Conservation (phyloP, 495 filamentous ascomycete species). For the Aspergillus panamensis region DNA sequence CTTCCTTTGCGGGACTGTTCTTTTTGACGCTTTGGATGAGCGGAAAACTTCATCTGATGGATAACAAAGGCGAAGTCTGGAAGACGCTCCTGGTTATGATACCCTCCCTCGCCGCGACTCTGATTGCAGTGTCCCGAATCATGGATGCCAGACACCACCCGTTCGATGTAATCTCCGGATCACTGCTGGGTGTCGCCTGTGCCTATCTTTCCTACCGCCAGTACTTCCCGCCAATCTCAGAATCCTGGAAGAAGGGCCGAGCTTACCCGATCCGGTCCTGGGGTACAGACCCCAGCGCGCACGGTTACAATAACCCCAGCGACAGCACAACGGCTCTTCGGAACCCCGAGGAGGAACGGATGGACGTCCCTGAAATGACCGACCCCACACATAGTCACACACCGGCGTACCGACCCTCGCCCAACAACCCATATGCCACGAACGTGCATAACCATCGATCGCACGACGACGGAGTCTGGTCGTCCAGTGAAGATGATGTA, state of each 20-base stretch:
- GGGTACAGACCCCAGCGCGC: slow-evolving; percentile 39
- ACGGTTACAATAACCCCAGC: slow-evolving; percentile 8
- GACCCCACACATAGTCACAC: slow-evolving; percentile 7
- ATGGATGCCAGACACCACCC: slow-evolving; percentile 86
- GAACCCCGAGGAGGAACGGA: slow-evolving; percentile 33
- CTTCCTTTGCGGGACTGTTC: slow-evolving; percentile 73
- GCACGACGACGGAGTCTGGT: slow-evolving; percentile 38
- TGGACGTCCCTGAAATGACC: slow-evolving; percentile 20
- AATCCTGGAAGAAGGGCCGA: slow-evolving; percentile 57
- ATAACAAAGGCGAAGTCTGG: slow-evolving; percentile 72
- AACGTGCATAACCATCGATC: slow-evolving; percentile 28
- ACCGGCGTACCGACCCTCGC: slow-evolving; percentile 14
- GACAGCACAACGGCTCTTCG: slow-evolving; percentile 34
- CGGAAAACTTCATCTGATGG: slow-evolving; percentile 54
- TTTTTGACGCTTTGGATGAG: slow-evolving; percentile 66
- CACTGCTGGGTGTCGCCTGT: slow-evolving; percentile 55
- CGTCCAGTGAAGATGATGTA: slow-evolving; percentile 43
- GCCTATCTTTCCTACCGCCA: slow-evolving; percentile 51
- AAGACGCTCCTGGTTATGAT: slow-evolving; percentile 66
- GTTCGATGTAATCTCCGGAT: slow-evolving; percentile 83
- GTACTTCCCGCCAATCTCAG: slow-evolving; percentile 54
- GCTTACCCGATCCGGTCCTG: slow-evolving; percentile 61
- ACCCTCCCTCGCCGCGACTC: slow-evolving; percentile 51
- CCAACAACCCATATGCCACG: slow-evolving; percentile 26
- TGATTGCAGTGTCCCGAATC: slow-evolving; percentile 54